phyloP scores from a whole-genome alignment of 2,329 filamentous ascomycete species.

The Phialocephala subalpina region DNA sequence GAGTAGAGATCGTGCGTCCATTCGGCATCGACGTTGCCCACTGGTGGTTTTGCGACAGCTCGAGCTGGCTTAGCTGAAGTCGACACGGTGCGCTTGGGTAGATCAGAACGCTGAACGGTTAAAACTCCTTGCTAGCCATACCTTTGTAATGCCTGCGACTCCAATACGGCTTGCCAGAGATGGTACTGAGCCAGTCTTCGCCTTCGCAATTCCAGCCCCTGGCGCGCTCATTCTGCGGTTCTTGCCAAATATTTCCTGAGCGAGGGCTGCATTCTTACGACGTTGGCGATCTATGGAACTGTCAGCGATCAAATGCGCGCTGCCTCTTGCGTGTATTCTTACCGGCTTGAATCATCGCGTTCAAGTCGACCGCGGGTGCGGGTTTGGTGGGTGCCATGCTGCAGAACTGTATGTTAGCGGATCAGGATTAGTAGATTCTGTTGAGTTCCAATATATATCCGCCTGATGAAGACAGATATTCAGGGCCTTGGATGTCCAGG shows the following conservation, averaged over 20 bases:
- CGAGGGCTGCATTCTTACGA: constrained; percentile 76
- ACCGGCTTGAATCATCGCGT: constrained; percentile 45
- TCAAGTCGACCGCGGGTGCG: constrained; percentile 40
- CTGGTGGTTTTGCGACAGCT: constrained; percentile 42
- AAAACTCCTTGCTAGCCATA: constrained; percentile 44
- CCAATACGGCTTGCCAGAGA: constrained; percentile 73
- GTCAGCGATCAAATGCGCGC: constrained; percentile 25
- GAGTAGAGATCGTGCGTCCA: constrained; percentile 77
- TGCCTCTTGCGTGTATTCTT: constrained; percentile 15
- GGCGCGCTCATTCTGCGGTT: constrained; percentile 64
- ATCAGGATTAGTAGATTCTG: constrained; percentile 24
- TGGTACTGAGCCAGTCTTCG: constrained; percentile 54
- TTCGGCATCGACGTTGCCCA: constrained; percentile 69
- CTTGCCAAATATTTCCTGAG: constrained; percentile 74
- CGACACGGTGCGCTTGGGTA: constrained; percentile 31
- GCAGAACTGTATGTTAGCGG: constrained; percentile 28
- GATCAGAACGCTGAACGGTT: constrained; percentile 24
- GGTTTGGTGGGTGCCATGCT: constrained; percentile 42
- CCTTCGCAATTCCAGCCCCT: constrained; percentile 52
- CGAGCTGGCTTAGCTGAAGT: constrained; percentile 38
- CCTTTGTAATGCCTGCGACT: constrained; percentile 70
- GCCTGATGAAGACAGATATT: not conserved
- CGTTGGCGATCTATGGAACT: constrained; percentile 60
- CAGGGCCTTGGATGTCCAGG: not conserved
- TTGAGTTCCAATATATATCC: constrained; percentile 1